phyloP scores from a whole-genome alignment of 768 basidiomycete genomes.

The Tremella mesenterica region DNA sequence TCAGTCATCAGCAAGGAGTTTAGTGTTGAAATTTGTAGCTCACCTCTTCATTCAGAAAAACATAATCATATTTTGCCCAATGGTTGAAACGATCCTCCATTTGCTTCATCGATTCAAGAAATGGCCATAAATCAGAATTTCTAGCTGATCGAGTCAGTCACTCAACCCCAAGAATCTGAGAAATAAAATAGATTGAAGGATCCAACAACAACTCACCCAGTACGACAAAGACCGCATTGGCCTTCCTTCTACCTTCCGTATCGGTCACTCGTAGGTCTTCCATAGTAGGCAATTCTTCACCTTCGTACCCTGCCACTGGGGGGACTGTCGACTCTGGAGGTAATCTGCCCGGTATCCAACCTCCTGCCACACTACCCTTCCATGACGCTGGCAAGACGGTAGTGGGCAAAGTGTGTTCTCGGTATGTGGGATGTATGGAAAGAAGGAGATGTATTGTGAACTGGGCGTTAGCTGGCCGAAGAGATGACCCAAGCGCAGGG shows the following conservation, averaged over 20 bases:
- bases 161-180: not conserved
- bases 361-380: slow-evolving; percentile 1
- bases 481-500: not conserved
- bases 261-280: slow-evolving; percentile 22
- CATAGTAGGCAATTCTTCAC: slow-evolving; percentile 10
- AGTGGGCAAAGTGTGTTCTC: slow-evolving; percentile 34
- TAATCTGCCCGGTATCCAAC: slow-evolving; percentile 5
- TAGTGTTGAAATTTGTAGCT: not conserved
- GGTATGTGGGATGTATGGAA: slow-evolving; percentile 41
- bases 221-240: slow-evolving; percentile 74
- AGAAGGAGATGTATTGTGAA: slow-evolving; percentile 38
- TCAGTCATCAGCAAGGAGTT: slow-evolving; percentile 3
- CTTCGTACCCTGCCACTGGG: slow-evolving; percentile 9
- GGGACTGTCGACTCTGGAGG: slow-evolving; percentile 24
- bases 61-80: slow-evolving; percentile 67
- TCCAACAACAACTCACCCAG: slow-evolving; percentile 54
- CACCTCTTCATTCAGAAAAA: slow-evolving; percentile 68
- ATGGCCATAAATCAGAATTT: slow-evolving; percentile 46
- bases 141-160: slow-evolving; percentile 18
- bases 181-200: no score
- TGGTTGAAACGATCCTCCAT: slow-evolving; percentile 83
- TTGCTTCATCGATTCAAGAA: slow-evolving; percentile 60
- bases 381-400: slow-evolving; percentile 16
- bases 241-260: slow-evolving; percentile 47
- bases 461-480: slow-evolving; percentile 15